These are phyloP conservation scores for Diaporthe nobilis DNA, from an alignment of 2,329 filamentous ascomycete species.

Conservation along the genomic window DNA sequence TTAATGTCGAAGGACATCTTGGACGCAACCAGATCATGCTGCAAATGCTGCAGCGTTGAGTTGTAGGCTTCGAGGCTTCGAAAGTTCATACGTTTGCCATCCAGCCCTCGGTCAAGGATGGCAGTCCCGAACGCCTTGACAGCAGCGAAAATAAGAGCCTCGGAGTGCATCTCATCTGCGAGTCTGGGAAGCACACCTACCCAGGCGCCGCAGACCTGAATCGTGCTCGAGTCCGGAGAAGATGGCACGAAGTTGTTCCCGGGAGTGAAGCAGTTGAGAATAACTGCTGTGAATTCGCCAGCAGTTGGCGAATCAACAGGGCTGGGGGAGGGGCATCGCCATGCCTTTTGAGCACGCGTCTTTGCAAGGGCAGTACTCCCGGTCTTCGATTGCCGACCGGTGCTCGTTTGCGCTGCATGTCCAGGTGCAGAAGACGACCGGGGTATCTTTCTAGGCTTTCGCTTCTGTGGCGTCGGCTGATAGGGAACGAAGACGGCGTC, in stretches of 20 bases:
- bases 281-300: constrained; percentile 3
- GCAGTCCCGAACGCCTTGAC: constrained; percentile 10
- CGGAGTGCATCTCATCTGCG: background rate
- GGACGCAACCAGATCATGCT: background rate
- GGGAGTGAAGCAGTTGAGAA: constrained; percentile 12
- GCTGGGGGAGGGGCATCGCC: background rate
- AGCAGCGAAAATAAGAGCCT: background rate
- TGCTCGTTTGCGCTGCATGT: background rate
- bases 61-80: constrained; percentile 16
- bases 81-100: background rate
- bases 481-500: background rate
- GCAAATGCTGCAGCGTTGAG: background rate
- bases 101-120: background rate
- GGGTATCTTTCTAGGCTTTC: background rate
- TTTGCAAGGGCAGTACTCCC: background rate
- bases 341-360: background rate
- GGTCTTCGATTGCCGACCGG: background rate
- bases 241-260: background rate
- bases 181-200: constrained; percentile 11
- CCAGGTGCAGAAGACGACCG: background rate
- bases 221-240: background rate
- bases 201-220: constrained; percentile 16
- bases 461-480: background rate
- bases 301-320: background rate
- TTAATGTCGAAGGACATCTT: background rate